Percentiles rank a stretch among this genome's conserved stretches.
These are phyloP conservation scores for Mycena citricolor DNA, from an alignment of 1,284 basidiomycete species.

Conservation along the genomic window DNA sequence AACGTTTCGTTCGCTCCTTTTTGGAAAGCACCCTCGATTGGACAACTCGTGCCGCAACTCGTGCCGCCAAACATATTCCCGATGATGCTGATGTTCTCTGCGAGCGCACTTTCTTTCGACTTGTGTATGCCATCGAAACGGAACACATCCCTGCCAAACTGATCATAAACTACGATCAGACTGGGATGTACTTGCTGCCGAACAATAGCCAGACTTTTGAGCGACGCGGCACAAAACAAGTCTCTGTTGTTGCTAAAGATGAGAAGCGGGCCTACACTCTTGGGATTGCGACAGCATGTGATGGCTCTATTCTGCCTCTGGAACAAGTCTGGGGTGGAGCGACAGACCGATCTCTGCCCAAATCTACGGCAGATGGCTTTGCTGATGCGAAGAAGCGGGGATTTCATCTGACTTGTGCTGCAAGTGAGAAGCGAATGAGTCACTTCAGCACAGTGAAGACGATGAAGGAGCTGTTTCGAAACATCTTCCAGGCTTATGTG, in stretches of 20 bases:
- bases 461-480: background rate
- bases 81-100: conserved; percentile 25
- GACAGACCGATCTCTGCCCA: conserved; percentile 23
- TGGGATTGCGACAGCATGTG: conserved; percentile 1
- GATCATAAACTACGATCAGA: conserved; percentile 28
- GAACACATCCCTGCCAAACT: conserved; percentile 26
- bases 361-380: conserved; percentile 15
- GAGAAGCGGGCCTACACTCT: conserved; percentile 33
- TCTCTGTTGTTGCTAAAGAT: conserved; percentile 28
- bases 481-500: conserved; percentile 9
- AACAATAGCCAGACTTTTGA: conserved; percentile 25
- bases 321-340: conserved; percentile 5
- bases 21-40: conserved; percentile 21
- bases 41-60: conserved; percentile 19
- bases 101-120: conserved; percentile 24
- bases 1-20: conserved; percentile 2
- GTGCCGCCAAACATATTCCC: conserved; percentile 26
- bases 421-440: conserved; percentile 22
- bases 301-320: background rate
- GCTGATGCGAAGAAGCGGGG: conserved; percentile 19
- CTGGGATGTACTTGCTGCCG: conserved; percentile 23
- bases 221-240: conserved; percentile 26
- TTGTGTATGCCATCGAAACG: conserved; percentile 23
- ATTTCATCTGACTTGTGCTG: conserved; percentile 25
- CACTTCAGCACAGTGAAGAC: conserved; percentile 24